phyloP scores from a whole-genome alignment of 768 basidiomycete species.

The Lactifluus piperatus region DNA sequence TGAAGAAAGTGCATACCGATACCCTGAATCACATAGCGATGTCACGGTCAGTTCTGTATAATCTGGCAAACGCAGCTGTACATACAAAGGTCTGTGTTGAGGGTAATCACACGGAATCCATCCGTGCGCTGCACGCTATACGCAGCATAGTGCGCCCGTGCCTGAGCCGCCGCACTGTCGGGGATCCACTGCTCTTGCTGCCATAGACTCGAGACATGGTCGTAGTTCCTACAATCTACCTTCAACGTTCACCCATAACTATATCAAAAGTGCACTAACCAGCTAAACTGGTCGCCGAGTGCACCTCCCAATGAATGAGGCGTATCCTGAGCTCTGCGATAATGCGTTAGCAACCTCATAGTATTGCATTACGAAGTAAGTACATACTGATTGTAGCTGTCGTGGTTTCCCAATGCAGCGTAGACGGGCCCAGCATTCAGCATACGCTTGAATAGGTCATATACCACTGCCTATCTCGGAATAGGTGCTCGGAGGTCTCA shows the following conservation, averaged over 20 bases:
- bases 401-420: conserved; percentile 69
- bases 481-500: not conserved
- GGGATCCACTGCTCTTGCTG: conserved; percentile 62
- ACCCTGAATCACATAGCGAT: conserved; percentile 15
- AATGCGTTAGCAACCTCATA: not conserved
- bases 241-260: not conserved
- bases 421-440: conserved; percentile 67
- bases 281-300: conserved; percentile 55
- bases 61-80: conserved; percentile 15
- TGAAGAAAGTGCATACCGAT: conserved; percentile 22
- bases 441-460: conserved; percentile 53
- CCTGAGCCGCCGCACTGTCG: conserved; percentile 43
- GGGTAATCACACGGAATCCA: conserved; percentile 60
- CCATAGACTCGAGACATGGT: conserved; percentile 67
- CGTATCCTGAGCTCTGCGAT: conserved; percentile 49
- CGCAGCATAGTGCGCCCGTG: conserved; percentile 60
- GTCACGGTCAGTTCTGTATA: not conserved
- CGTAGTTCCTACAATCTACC: conserved; percentile 51
- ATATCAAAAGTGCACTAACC: conserved; percentile 30
- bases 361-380: not conserved
- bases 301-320: conserved; percentile 46
- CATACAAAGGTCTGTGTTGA: conserved; percentile 74
- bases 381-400: conserved; percentile 58
- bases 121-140: conserved; percentile 62
- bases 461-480: conserved; percentile 44